Evolutionary conservation across 208 protist species (phyloP).

Genomic region (Leishmania tarentolae): DNA sequence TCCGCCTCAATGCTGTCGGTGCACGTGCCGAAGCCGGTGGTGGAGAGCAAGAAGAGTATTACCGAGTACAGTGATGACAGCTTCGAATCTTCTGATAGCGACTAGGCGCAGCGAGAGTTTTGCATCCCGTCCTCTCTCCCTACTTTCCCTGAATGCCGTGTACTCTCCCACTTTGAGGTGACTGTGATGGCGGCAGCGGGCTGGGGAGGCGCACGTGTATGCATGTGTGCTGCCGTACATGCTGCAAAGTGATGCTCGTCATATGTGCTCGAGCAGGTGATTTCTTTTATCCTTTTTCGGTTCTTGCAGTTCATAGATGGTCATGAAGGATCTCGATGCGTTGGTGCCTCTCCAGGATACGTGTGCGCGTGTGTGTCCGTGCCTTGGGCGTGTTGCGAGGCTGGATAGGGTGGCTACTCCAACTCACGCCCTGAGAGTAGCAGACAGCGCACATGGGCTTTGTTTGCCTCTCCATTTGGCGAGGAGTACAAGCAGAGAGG

Average conservation of each 20-base stretch:
- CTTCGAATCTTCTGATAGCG: constrained; percentile 40
- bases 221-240: not conserved
- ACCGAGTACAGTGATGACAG: constrained; percentile 39
- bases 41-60: not conserved
- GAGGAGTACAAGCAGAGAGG: not conserved
- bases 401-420: not conserved
- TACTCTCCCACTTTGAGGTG: not conserved
- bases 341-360: not conserved
- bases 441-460: not conserved
- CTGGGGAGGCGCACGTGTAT: not conserved
- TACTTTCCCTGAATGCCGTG: not conserved
- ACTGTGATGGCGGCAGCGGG: not conserved
- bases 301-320: not conserved
- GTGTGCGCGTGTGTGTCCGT: not conserved
- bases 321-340: not conserved
- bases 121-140: not conserved
- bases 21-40: constrained; percentile 16
- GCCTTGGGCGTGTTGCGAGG: not conserved
- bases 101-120: not conserved
- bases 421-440: not conserved
- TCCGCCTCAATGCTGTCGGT: constrained; percentile 4
- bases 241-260: not conserved
- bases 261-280: not conserved
- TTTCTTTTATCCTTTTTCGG: not conserved
- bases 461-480: no score